These are phyloP conservation scores for Anisodus acutangulus DNA, from an alignment of 257 asterid species.

Conservation along the genomic window DNA sequence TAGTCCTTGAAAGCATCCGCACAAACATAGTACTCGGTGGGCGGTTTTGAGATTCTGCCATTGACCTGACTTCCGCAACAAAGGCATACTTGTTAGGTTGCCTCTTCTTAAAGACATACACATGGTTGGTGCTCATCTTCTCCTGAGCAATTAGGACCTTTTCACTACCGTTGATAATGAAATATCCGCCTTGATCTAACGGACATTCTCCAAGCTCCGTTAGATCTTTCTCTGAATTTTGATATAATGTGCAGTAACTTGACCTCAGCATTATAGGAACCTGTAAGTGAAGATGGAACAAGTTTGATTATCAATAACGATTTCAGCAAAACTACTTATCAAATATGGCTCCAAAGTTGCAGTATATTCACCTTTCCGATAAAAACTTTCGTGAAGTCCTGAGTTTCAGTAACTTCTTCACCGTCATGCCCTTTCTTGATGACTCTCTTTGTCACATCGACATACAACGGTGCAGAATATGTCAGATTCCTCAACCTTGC, in stretches of 20 bases:
- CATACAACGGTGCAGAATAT: slow-evolving; percentile 95
- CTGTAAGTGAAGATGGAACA: slow-evolving; percentile 41
- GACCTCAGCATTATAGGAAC: slow-evolving; percentile 98
- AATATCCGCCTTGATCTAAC: slow-evolving; percentile 95
- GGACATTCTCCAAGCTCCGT: slow-evolving; percentile 99
- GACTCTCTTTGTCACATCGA: slow-evolving; percentile 85
- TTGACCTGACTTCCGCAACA: slow-evolving; percentile 91
- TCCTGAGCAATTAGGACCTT: slow-evolving; percentile 98
- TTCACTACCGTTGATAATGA: slow-evolving; percentile 95
- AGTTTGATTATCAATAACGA: slow-evolving; percentile 19
- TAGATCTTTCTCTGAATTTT: slow-evolving; percentile 95
- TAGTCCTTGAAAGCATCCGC: slow-evolving; percentile 96
- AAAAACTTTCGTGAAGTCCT: slow-evolving; percentile 93
- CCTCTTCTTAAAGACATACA: slow-evolving; percentile 93
- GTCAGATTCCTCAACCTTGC: slow-evolving; percentile 97
- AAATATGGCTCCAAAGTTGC: neutral
- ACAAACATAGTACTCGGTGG: slow-evolving; percentile 98
- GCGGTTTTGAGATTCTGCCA: slow-evolving; percentile 95
- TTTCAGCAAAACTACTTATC: neutral
- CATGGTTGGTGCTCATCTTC: slow-evolving; percentile 99
- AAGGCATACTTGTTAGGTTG: slow-evolving; percentile 99
- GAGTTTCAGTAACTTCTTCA: slow-evolving; percentile 97
- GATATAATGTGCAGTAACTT: slow-evolving; percentile 90
- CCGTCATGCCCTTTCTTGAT: slow-evolving; percentile 98
- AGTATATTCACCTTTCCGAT: slow-evolving; percentile 80